Percentiles rank a stretch among this genome's conserved stretches.
These are phyloP conservation scores for Fusarium sp. DNA, from an alignment of 2,329 filamentous ascomycete genomes.

Conservation along the genomic window DNA sequence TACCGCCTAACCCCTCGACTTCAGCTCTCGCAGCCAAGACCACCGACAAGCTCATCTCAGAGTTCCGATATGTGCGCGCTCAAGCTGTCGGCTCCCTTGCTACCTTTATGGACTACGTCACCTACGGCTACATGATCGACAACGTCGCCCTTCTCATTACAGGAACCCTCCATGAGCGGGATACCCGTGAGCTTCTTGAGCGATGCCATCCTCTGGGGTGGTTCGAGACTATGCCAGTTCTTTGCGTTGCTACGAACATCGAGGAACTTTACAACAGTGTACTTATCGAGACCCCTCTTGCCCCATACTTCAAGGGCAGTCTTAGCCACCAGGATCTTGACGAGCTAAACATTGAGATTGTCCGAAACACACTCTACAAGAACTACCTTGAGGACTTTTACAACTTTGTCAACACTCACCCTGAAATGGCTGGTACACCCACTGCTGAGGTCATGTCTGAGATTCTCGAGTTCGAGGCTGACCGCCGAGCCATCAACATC, in stretches of 20 bases:
- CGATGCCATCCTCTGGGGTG: conserved; percentile 96
- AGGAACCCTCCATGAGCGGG: conserved; percentile 94
- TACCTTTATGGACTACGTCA: conserved; percentile 97
- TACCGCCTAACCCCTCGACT: conserved; percentile 96
- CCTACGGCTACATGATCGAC: conserved; percentile 99
- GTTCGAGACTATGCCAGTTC: conserved; percentile 99
- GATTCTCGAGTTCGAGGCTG: conserved; percentile 95
- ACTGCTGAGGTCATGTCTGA: conserved; percentile 96
- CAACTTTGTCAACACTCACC: conserved; percentile 88
- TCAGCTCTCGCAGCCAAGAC: conserved; percentile 94
- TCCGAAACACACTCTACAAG: conserved; percentile 98
- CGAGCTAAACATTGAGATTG: conserved; percentile 99
- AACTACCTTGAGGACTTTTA: conserved; percentile 99
- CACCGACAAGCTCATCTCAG: conserved; percentile 96
- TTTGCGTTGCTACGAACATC: conserved; percentile 97
- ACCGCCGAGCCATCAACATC: conserved; percentile 97
- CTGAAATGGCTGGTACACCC: conserved; percentile 86
- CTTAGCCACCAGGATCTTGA: conserved; percentile 96
- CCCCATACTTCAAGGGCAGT: conserved; percentile 96
- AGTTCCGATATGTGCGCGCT: conserved; percentile 95
- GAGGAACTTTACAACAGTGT: conserved; percentile 99
- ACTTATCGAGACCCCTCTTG: conserved; percentile 93
- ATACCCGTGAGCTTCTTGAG: conserved; percentile 93
- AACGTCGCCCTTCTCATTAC: conserved; percentile 98
- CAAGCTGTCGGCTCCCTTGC: conserved; percentile 91